Conservation (phyloP, 106 monocot genomes). For the Alisma plantagoaquatica region DNA sequence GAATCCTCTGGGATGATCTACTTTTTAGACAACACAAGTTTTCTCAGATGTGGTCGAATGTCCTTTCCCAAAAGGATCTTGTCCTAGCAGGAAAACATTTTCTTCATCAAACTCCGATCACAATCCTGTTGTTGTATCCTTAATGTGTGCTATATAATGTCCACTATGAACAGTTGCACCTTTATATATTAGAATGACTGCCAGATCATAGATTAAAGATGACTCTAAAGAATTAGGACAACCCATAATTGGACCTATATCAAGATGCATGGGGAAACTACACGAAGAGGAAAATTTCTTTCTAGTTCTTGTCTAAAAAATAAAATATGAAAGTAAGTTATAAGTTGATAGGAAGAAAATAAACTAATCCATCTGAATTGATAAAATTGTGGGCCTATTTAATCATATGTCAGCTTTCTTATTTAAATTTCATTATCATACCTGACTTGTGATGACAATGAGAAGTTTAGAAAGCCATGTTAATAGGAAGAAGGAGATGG, state of each 20-base stretch:
- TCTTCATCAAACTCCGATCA: slow-evolving; percentile 99
- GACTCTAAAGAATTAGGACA: slow-evolving; percentile 24
- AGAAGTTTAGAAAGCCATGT: slow-evolving; percentile 44
- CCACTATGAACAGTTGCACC: slow-evolving; percentile 86
- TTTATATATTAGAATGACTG: slow-evolving; percentile 94
- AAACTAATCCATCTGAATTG: too few species aligned
- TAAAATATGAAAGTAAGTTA: slow-evolving; percentile 7
- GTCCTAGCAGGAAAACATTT: slow-evolving; percentile 69
- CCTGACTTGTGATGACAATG: slow-evolving; percentile 74
- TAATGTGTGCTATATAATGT: slow-evolving; percentile 96
- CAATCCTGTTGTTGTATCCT: slow-evolving; percentile 64
- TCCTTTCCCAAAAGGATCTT: slow-evolving; percentile 65
- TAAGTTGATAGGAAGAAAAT: too few species aligned
- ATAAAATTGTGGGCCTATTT: too few species aligned
- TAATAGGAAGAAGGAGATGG: slow-evolving; percentile 49
- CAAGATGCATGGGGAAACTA: slow-evolving; percentile 62
- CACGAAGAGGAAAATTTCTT: slow-evolving; percentile 88
- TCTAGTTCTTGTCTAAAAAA: slow-evolving; percentile 79
- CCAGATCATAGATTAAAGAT: slow-evolving; percentile 56
- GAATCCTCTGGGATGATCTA: slow-evolving; percentile 3
- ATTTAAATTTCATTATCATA: too few species aligned
- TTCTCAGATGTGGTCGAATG: slow-evolving; percentile 28
- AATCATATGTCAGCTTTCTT: too few species aligned
- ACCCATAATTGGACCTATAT: slow-evolving; percentile 51
- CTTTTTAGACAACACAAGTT: slow-evolving; percentile 1